Base-by-base conservation (phyloP, 2,329 filamentous ascomycete species). In the Pseudohalonectria lignicola region DNA sequence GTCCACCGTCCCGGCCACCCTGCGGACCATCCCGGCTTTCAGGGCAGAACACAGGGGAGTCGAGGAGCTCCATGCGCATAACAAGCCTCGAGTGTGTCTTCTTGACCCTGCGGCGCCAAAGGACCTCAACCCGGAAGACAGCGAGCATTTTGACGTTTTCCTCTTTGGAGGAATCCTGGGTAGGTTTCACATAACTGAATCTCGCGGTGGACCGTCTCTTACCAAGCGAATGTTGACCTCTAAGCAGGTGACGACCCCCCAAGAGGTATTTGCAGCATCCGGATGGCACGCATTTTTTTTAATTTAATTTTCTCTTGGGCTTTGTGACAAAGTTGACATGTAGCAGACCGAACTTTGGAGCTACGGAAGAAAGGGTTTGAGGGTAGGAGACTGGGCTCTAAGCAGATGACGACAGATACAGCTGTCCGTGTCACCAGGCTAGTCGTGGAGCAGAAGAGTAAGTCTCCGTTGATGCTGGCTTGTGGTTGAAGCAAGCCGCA, bases 331-430 rank as follows among this genome's bases (percentile, higher is more conserved):
- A n/a, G n/a, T n/a, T n/a, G n/a, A n/a, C n/a, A n/a, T n/a, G n/a
- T n/a, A n/a, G 21, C 41, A 93, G 90, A 96, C 61, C 81, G 92
- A 44, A 98, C 92, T 4, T 90, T 85, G n/a, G 92, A 98, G 59
- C 66, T 98, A 50, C 79, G 92, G 37, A 87, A 86, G 61, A 94
- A 96, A 57, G 92, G 92, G 3, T 98, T 94, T 51, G 70, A 80
- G 41, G 87, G 90, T 41, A 79, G 92, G 38, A 74, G 92, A 41
- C 69, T 98, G 21, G 92, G 92, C 1, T 86, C 90, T 7, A 81
- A 88, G 50, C 92, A 98, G 61, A 95, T 98, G 90, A 96, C 92
- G 3, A 98, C 92, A 4, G 92, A 98, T 57, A 98, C 92, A 16
- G 92, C 92, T 4, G 92, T 95, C 36, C 75, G 92, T 47, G 90